Conservation (phyloP, 371 early-diverging fungal genomes). For the Choanephora cucurbitarum region DNA sequence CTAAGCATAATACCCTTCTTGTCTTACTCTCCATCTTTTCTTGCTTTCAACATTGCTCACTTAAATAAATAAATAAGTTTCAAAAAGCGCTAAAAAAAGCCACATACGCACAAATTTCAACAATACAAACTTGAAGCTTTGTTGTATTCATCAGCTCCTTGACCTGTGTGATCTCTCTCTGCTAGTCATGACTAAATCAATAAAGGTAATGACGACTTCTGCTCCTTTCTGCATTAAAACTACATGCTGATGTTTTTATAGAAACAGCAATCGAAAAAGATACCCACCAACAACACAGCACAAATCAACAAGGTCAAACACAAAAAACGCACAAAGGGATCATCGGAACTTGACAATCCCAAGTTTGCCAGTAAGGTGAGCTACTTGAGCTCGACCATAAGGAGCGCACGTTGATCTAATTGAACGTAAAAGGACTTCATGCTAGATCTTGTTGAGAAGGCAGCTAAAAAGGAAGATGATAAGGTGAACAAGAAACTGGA, state of each 20-base stretch:
- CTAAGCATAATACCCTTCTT: not conserved
- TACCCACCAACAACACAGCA: conserved; percentile 9
- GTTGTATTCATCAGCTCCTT: not conserved
- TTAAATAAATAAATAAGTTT: not conserved
- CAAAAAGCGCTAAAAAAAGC: not conserved
- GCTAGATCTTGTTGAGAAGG: conserved; percentile 23
- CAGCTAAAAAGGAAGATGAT: conserved; percentile 22
- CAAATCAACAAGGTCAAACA: conserved; percentile 6
- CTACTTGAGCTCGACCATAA: not conserved
- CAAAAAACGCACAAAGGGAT: conserved; percentile 20
- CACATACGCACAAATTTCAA: no score
- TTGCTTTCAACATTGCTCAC: no score
- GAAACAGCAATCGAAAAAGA: conserved; percentile 1
- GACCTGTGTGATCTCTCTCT: no score
- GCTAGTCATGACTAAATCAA: not conserved
- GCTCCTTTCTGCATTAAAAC: not conserved
- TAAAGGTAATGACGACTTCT: not conserved
- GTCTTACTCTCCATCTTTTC: not conserved
- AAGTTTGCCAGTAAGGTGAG: conserved; percentile 22
- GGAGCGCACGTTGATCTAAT: not conserved
- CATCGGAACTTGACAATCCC: conserved; percentile 30
- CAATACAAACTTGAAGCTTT: no score
- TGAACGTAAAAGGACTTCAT: conserved; percentile 13
- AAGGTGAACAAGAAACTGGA: conserved; percentile 19
- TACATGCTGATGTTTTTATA: no score